These are phyloP conservation scores for Kokia cookei DNA, from an alignment of 441 rosid species.

Conservation along the genomic window DNA sequence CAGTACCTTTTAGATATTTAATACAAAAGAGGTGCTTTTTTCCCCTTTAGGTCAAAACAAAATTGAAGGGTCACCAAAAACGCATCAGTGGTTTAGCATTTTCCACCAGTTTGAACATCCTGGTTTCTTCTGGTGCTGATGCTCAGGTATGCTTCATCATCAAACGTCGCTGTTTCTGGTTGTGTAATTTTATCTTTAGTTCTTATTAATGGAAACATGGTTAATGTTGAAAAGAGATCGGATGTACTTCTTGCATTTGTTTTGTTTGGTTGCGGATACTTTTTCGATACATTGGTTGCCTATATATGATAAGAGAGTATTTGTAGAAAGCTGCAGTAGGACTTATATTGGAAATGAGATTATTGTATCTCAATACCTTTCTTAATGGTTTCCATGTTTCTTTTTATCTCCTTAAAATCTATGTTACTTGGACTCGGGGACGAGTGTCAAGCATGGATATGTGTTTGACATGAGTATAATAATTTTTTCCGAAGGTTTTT, in stretches of 20 bases:
- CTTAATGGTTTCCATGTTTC: not conserved
- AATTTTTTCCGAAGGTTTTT: not conserved
- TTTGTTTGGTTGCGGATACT: not conserved
- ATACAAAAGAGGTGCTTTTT: not conserved
- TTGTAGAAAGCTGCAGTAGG: not conserved
- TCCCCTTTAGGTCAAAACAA: conserved; percentile 34
- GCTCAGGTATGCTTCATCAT: conserved; percentile 32
- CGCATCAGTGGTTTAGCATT: conserved; percentile 41
- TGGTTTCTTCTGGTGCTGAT: conserved; percentile 50
- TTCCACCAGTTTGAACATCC: conserved; percentile 30
- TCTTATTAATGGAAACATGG: not conserved
- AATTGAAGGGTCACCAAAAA: conserved; percentile 41
- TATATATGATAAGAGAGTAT: not conserved
- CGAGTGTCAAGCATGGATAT: not conserved
- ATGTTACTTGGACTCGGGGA: not conserved
- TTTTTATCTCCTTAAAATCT: not conserved
- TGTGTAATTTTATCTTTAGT: not conserved
- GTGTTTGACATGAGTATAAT: not conserved
- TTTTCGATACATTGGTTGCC: not conserved
- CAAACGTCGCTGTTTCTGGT: not conserved
- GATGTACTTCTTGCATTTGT: not conserved
- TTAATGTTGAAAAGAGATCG: not conserved
- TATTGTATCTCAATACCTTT: not conserved
- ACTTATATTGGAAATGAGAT: not conserved
- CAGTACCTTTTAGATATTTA: not conserved